Base-by-base conservation (phyloP, 768 basidiomycete species). In the Tylopilus sp. region DNA sequence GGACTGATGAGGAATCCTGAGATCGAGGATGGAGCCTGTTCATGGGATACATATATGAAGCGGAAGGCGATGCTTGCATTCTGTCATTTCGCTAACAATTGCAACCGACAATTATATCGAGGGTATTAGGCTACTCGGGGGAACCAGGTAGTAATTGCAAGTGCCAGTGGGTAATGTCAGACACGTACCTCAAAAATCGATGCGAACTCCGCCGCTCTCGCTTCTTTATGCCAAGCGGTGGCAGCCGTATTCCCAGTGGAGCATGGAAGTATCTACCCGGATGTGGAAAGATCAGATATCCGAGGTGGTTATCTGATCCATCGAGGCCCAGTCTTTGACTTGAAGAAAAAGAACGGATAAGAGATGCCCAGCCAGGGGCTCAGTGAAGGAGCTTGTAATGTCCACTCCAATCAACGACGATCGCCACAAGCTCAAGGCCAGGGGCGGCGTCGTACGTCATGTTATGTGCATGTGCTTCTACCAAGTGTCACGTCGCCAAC, bases 281-380 rank as follows among this genome's bases (percentile, higher is more conserved):
- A 52, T 54, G 44, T 1, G 50, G 59, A 54, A 58, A 42, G 44
- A 48, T 43, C 28, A 35, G 18, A 52, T 50, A 51, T 46, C n/a
- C 43, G 33, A 55, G 48, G n/a, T n/a, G 33, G 33, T 35, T 60
- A 66, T 67, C 66, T 59, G 65, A 67, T 67, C 31, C 56, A 55
- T 58, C 56, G 55, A 61, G 57, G 57, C n/a, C n/a, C n/a, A n/a
- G n/a, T n/a, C n/a, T n/a, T n/a, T n/a, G n/a, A n/a, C 53, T 6
- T 7, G 20, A 43, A 20, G 8, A 7, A 28, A 8, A 28, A 28
- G 18, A 33, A n/a, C 26, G 11, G 35, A 10, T 39, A 18, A 20
- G 38, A 18, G 20, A n/a, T n/a, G n/a, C n/a, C n/a, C n/a, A n/a
- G n/a, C n/a, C n/a, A n/a, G n/a, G n/a, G n/a, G n/a, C n/a, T n/a